Conservation (phyloP, 1,139 yeast genomes). For the Kodamaea arcana region DNA sequence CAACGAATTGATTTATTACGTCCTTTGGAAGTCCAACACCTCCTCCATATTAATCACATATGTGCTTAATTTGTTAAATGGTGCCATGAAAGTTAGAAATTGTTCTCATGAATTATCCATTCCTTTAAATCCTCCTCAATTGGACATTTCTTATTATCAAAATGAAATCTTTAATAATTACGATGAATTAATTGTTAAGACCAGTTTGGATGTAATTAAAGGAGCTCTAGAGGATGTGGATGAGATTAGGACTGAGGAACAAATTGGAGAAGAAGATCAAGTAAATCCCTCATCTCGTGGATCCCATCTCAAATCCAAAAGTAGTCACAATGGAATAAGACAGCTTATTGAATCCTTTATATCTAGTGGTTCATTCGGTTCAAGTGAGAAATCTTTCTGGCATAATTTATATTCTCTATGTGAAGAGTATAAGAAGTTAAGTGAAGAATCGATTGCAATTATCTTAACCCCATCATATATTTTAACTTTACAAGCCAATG, state of each 20-base stretch:
- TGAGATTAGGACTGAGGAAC: too few relatives aligned
- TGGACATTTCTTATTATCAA: constrained; percentile 34
- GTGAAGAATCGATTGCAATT: constrained; percentile 46
- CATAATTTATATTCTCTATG: constrained; percentile 58
- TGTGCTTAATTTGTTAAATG: constrained; percentile 15
- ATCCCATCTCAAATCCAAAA: too few relatives aligned
- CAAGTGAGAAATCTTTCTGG: constrained; percentile 40
- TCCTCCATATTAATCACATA: constrained; percentile 37
- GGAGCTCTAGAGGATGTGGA: too few relatives aligned
- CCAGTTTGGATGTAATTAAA: constrained; percentile 35
- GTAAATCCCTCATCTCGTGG: too few relatives aligned
- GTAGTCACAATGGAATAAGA: too few relatives aligned
- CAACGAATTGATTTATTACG: constrained; percentile 21
- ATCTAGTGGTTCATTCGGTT: too few relatives aligned
- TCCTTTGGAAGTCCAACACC: constrained; percentile 65
- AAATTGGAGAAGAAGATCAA: too few relatives aligned
- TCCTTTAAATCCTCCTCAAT: constrained; percentile 21
- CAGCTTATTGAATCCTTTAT: too few relatives aligned
- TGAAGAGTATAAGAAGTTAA: constrained; percentile 57
- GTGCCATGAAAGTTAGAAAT: constrained; percentile 14
- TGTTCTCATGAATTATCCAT: constrained; percentile 18
- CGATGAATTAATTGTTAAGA: constrained; percentile 37
- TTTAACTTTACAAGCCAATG: constrained; percentile 30
- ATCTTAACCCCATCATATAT: constrained; percentile 8
- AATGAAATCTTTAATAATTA: constrained; percentile 46